Base-by-base conservation (phyloP, 352 stramenopile species). In the Peronospora belbahrii region DNA sequence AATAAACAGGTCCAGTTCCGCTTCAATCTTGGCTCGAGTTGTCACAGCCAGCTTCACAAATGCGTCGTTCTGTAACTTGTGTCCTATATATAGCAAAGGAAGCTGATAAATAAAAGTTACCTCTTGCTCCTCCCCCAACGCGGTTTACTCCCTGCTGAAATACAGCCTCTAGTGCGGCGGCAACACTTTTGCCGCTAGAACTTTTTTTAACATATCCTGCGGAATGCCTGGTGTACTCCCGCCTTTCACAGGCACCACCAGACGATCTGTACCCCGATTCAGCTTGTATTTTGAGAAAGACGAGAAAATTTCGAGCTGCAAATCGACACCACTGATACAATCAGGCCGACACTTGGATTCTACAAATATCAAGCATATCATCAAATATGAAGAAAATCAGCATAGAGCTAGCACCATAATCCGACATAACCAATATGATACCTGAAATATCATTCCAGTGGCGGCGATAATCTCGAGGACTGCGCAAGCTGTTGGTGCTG, bases 391-490 rank as follows among this genome's bases (percentile, higher is more conserved):
- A 2, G 2, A 11, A 32, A 33, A n/a, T 6, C 20, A 30, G 30
- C 23, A 51, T 13, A 22, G 4, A 39, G 3, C 2, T 34, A 24
- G 11, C n/a, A 6, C n/a, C 2, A 20, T 23, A 32, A 11, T 23
- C 38, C 7, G 11, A 20, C 6, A 42, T 28, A 36, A 33, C 11
- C 13, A 46, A 3, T 45, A 27, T 13, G 31, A 13, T 56, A 78
- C 62, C 66, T 56, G 54, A 58, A n/a, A 84, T 48, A 19, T 69
- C 67, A 52, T 88, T 77, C 74, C 74, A 88, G 40, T 78, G 62
- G 20, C 71, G 78, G 4, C 55, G 62, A 44, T 68, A 67, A 2
- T 60, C 51, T 10, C 74, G 67, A 22, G 72, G 74, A 47, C 74
- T 85, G 39, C 66, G 76, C 32, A 68, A 78, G 6, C 51, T 61